Base-by-base conservation (phyloP, 163 green algal species). In the Volvox carteri region DNA sequence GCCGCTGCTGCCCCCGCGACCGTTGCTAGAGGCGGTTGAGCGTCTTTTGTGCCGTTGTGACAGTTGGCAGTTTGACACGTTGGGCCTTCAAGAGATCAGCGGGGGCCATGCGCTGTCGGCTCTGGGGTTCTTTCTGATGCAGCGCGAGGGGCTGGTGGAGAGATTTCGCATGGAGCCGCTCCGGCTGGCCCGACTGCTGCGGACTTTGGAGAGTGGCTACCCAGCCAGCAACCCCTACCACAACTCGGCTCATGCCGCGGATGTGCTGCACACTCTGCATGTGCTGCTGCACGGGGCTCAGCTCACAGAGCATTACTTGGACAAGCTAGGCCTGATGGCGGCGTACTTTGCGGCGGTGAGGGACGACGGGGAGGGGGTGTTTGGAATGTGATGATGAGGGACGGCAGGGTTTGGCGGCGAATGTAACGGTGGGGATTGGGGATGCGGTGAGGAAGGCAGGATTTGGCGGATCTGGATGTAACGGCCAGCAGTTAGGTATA, bases 181-280 rank as follows among this genome's bases (percentile, higher is more conserved):
- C 28, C 7, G 4, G 35, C 54, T 85, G 37, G 77, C 77, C 77
- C 72, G 77, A 52, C 33, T 85, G 52, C 77, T 85, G 8, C 77
- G 77, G 18, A 23, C 33, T 19, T 0, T 85, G 0, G 77, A 85
- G 77, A 42, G 52, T 28, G 77, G 77, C 77, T 85, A 85, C 54
- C 52, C 7, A 37, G 23, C 7, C 39, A 30, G 23, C 77, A 85
- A 85, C 54, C 77, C 77, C 33, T 85, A 85, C 77, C 77, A 85
- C 77, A 85, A 85, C 77, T 41, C 77, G 30, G 33, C 50, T 14
- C 75, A 84, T 30, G 86, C 86, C 37, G 86, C 86, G 28, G 87
- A 91, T 46, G 87, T 91, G 52, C 87, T 91, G 11, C 68, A 56
- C 8, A 78, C 65, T 1, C 16, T 91, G 77, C 86, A 87, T 42